Percentiles rank a stretch among this genome's conserved stretches.
phyloP scores from a whole-genome alignment of 495 filamentous ascomycete genomes.

The Saxophila tyrrhenica region DNA sequence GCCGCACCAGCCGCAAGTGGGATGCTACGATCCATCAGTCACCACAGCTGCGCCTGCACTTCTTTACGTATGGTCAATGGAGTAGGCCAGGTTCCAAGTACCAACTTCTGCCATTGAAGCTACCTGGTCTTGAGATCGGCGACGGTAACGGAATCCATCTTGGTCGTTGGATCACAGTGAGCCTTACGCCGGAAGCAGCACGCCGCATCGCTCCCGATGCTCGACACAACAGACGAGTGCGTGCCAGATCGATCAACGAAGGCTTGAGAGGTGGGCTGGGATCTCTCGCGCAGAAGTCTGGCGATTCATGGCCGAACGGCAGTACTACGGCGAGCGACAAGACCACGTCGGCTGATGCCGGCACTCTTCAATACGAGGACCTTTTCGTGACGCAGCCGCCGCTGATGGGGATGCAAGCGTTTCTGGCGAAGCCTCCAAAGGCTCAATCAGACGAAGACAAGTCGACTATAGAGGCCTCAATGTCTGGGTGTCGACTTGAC shows the following conservation, averaged over 20 bases:
- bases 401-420: slow-evolving; percentile 10
- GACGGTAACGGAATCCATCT: slow-evolving; percentile 3
- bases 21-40: slow-evolving; percentile 2
- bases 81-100: not conserved
- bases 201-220: not conserved
- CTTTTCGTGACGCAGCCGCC: slow-evolving; percentile 15
- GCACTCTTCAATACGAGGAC: slow-evolving; percentile 3
- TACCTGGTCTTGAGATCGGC: slow-evolving; percentile 10
- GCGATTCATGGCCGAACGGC: slow-evolving; percentile 1
- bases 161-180: slow-evolving; percentile 10
- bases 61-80: slow-evolving; percentile 6
- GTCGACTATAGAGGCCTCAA: not conserved
- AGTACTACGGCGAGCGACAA: not conserved
- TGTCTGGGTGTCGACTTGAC: too few relatives aligned
- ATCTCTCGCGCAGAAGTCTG: not conserved
- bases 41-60: slow-evolving; percentile 12
- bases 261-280: slow-evolving; percentile 9
- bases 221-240: not conserved
- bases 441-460: too few relatives aligned
- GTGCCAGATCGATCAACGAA: slow-evolving; percentile 11
- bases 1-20: slow-evolving; percentile 4
- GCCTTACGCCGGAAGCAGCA: slow-evolving; percentile 5
- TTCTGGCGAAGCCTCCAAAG: not conserved
- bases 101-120: slow-evolving; percentile 2
- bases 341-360: not conserved